A percentile compares a stretch with the other conserved stretches of the same genome.
phyloP scores from a whole-genome alignment of 768 basidiomycete species.

The Termitomyces eurrhizus region DNA sequence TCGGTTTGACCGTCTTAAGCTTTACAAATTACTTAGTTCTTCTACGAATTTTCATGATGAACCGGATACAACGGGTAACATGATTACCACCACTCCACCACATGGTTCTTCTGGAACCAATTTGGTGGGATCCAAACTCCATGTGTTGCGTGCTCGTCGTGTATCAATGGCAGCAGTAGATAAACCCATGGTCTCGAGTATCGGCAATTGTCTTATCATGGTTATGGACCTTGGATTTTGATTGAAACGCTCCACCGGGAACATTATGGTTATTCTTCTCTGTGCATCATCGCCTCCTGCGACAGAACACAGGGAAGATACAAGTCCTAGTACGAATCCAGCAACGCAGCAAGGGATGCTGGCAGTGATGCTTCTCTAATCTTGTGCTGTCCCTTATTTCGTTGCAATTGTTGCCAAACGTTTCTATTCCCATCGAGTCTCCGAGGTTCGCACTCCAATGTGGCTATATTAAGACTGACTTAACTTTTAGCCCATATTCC shows the following conservation, averaged over 20 bases:
- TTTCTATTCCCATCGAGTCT: constrained; percentile 9
- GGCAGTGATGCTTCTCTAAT: background rate
- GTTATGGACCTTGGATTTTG: background rate
- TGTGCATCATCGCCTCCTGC: background rate
- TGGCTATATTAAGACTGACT: constrained; percentile 10
- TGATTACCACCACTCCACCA: background rate
- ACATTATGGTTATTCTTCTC: background rate
- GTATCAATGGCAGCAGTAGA: background rate
- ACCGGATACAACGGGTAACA: background rate
- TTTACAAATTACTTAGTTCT: background rate
- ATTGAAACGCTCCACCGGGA: background rate
- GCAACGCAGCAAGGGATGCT: background rate
- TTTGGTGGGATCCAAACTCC: background rate
- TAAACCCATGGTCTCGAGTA: background rate
- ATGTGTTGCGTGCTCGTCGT: background rate
- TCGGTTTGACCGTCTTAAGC: background rate
- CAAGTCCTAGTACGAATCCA: background rate
- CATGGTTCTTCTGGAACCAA: background rate
- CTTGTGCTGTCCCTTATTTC: background rate
- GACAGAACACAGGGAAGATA: background rate
- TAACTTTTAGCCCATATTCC: constrained; percentile 3
- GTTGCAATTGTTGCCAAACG: constrained; percentile 12
- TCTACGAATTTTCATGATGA: background rate
- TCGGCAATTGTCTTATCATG: background rate
- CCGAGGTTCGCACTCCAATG: constrained; percentile 19